Evolutionary conservation across 192 early-diverging fungal genomes (phyloP).

Genomic region (Geranomyces michiganensis): DNA sequence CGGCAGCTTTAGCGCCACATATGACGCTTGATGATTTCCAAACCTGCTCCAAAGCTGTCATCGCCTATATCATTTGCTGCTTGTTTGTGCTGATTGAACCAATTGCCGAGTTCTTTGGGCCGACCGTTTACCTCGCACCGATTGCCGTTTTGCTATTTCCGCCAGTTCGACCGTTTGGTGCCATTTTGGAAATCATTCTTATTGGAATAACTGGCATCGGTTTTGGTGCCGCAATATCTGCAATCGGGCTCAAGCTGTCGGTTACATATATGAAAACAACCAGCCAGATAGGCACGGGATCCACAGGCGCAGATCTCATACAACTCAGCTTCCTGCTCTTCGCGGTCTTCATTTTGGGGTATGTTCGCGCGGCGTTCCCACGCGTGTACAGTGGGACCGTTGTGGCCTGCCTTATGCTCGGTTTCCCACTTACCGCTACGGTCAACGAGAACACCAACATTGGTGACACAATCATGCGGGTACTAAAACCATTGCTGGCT

Average conservation of each 20-base stretch:
- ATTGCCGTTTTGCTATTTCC: constrained; percentile 27
- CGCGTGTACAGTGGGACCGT: constrained; percentile 6
- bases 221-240: constrained; percentile 20
- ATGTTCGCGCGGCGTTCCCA: constrained; percentile 23
- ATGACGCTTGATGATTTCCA: constrained; percentile 13
- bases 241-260: not conserved
- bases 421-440: constrained; percentile 12
- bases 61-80: constrained; percentile 13
- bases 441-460: not conserved
- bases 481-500: constrained; percentile 18
- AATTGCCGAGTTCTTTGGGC: constrained; percentile 12
- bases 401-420: not conserved
- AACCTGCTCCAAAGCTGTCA: constrained; percentile 27
- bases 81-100: constrained; percentile 19
- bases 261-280: constrained; percentile 3
- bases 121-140: constrained; percentile 18
- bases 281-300: not conserved
- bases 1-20: not conserved
- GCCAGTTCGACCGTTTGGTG: constrained; percentile 33
- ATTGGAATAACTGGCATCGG: constrained; percentile 14
- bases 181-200: constrained; percentile 18
- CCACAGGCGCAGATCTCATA: constrained; percentile 14
- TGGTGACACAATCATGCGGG: not conserved
- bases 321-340: constrained; percentile 12
- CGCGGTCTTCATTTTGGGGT: constrained; percentile 18